A percentile compares a stretch with the other conserved stretches of the same genome.
phyloP scores from a whole-genome alignment of 148 eudicot species.

The Linanthus parryae region DNA sequence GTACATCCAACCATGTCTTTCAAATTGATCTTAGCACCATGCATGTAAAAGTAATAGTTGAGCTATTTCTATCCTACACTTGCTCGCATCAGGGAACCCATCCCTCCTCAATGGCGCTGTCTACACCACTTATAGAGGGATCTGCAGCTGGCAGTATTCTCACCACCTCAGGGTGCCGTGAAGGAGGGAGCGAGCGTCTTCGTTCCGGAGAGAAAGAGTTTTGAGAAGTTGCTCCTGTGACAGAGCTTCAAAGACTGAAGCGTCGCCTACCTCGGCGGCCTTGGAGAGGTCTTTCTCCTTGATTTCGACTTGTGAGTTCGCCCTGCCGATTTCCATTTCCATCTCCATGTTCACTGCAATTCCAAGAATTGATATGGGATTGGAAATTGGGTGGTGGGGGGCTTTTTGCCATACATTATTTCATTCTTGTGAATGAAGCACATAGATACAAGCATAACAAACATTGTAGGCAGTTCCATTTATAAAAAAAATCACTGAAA shows the following conservation, averaged over 20 bases:
- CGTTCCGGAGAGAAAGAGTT: constrained; percentile 67
- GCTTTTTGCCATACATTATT: no score
- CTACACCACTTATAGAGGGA: constrained; percentile 44
- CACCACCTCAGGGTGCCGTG: constrained; percentile 90
- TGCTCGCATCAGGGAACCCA: constrained; percentile 99
- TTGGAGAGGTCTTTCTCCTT: constrained; percentile 51
- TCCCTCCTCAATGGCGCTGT: constrained; percentile 87
- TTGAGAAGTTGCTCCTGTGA: constrained; percentile 43
- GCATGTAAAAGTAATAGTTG: constrained; percentile 58
- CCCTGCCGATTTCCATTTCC: background rate
- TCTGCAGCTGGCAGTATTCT: constrained; percentile 62
- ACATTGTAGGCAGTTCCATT: no score
- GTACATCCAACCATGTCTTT: constrained; percentile 99
- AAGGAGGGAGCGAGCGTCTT: constrained; percentile 82
- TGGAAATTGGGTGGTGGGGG: no score
- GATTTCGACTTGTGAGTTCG: constrained; percentile 7
- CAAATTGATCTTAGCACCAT: constrained; percentile 68
- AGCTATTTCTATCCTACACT: constrained; percentile 79
- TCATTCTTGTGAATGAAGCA: no score
- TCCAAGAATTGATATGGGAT: no score
- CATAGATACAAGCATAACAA: no score
- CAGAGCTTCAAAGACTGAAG: constrained; percentile 51
- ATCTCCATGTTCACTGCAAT: no score
- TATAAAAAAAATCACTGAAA: no score
- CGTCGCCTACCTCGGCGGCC: constrained; percentile 68